Base-by-base conservation (phyloP, 164 flowering plant genomes). In the Magnolia officinalis region DNA sequence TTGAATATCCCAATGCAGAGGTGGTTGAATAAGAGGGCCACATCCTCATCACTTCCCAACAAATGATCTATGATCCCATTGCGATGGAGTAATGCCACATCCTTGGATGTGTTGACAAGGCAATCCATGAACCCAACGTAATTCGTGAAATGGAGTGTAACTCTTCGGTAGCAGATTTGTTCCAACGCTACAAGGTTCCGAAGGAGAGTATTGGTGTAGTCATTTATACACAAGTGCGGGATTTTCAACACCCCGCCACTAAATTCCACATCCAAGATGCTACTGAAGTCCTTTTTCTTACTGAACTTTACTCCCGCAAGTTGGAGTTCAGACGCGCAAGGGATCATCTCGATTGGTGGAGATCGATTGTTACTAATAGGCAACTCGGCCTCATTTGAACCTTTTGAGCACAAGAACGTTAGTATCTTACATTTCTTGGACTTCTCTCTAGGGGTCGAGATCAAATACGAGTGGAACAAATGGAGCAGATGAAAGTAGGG, bases 91-190 rank as follows among this genome's bases (percentile, higher is more conserved):
- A 52, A 13, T 1, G 63, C 58, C 19, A 72, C 74, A 24, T 72
- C 63, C 61, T 1, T 72, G 11, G 59, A 59, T 0, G 74, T 50
- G 19, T 52, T 55, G 37, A 72, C 24, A 2, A 72, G 29, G 31
- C 74, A 72, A n/a, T 72, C 74, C 74, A 72, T 72, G 74, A 72
- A 55, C 8, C 31, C 13, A 37, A 29, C 18, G 29, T 72, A 72
- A 61, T 26, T 52, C 29, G 74, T 72, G 26, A 72, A 50, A 18
- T 23, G 29, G 23, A 20, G 13, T 1, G 1, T 1, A 13, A 26
- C 50, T 6, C 8, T 19, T 11, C 19, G 31, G 70, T 21, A 29
- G 65, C n/a, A 72, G 0, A 3, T 0, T 61, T 72, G 74, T 61
- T 72, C 74, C 2, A 50, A 50, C 7, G 74, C 74, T 8, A 52